Percentiles rank a stretch among this genome's conserved stretches.
These are phyloP conservation scores for Phoma herbarum DNA, from an alignment of 2,329 filamentous ascomycete species.

Conservation along the genomic window DNA sequence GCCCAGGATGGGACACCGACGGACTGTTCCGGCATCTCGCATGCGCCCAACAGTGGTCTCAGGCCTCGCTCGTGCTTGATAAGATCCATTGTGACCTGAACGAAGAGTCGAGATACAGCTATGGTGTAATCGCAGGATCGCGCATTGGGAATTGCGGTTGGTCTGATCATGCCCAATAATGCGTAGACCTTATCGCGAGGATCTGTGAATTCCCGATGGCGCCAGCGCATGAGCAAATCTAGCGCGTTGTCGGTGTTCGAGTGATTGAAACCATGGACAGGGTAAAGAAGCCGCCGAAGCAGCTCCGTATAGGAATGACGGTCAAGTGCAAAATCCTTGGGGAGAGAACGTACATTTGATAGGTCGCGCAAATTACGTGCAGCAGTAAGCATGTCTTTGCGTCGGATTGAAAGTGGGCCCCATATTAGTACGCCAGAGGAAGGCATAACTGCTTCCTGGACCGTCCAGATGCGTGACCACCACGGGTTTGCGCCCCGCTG, in stretches of 20 bases:
- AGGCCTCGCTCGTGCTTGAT: constrained; percentile 21
- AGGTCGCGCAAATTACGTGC: constrained; percentile 17
- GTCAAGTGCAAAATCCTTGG: constrained; percentile 1
- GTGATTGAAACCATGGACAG: constrained; percentile 25
- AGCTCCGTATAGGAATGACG: constrained; percentile 16
- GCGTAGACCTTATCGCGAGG: constrained; percentile 39
- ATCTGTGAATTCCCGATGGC: constrained; percentile 31
- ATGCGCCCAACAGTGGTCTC: constrained; percentile 23
- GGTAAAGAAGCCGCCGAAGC: constrained; percentile 25
- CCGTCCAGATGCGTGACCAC: constrained; percentile 33
- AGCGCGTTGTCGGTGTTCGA: constrained; percentile 19
- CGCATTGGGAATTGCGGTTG: constrained; percentile 8
- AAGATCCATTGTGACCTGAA: constrained; percentile 25
- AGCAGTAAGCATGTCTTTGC: constrained; percentile 6
- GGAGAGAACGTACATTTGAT: constrained; percentile 1
- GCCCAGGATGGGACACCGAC: constrained; percentile 24
- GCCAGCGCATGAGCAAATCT: constrained; percentile 31
- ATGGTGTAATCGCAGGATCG: constrained; percentile 20
- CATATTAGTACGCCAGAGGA: constrained; percentile 19
- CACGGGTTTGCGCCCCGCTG: constrained; percentile 22
- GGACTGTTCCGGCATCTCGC: constrained; percentile 24
- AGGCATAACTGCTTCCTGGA: constrained; percentile 32
- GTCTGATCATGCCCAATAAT: constrained; percentile 27
- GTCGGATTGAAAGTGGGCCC: constrained; percentile 21
- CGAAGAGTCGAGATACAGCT: constrained; percentile 15